phyloP scores from a whole-genome alignment of 2,329 filamentous ascomycete species.

The Colletotrichum sublineola region DNA sequence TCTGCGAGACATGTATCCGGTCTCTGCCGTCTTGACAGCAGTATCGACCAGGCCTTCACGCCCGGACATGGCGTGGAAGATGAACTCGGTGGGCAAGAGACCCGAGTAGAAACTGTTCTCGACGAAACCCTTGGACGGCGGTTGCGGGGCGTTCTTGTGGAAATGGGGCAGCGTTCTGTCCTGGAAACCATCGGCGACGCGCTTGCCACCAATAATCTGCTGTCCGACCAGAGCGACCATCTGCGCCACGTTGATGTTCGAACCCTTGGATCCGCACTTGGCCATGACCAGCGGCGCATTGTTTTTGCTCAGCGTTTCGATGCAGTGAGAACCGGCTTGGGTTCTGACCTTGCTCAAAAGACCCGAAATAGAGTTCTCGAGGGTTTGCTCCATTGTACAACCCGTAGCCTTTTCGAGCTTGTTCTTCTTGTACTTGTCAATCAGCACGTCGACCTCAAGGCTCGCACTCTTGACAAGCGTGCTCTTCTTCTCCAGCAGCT shows the following conservation, averaged over 20 bases:
- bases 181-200: conserved; percentile 96
- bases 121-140: conserved; percentile 97
- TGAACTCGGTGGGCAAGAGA: conserved; percentile 89
- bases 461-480: conserved; percentile 84
- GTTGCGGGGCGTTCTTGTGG: conserved; percentile 89
- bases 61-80: conserved; percentile 98
- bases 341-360: conserved; percentile 93
- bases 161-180: conserved; percentile 96
- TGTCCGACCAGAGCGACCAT: conserved; percentile 98
- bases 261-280: conserved; percentile 96
- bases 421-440: conserved; percentile 82
- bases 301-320: conserved; percentile 87
- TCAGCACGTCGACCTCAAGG: conserved; percentile 83
- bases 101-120: conserved; percentile 97
- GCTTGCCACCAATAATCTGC: conserved; percentile 94
- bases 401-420: conserved; percentile 89
- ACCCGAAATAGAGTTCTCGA: conserved; percentile 91
- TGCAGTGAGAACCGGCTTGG: conserved; percentile 90
- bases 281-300: conserved; percentile 98
- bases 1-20: conserved; percentile 98
- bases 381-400: conserved; percentile 90
- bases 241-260: conserved; percentile 97
- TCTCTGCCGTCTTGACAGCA: conserved; percentile 98
- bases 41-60: conserved; percentile 99
- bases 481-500: conserved; percentile 80